Base-by-base conservation (phyloP, 345 rosid genomes). In the Sisymbrium irio region DNA sequence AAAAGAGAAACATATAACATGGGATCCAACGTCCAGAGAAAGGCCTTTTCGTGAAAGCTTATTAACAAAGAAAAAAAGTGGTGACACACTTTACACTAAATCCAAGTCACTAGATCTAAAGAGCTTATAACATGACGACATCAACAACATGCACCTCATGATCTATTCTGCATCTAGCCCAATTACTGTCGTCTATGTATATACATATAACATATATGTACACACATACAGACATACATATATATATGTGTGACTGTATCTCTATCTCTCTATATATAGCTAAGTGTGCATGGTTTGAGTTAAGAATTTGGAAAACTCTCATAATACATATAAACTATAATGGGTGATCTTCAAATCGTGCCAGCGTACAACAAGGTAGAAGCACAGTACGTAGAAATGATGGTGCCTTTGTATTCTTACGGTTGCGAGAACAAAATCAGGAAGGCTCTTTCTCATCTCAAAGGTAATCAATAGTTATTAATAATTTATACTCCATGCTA, bases 371-470 rank as follows among this genome's bases (percentile, higher is more conserved):
- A 83, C 76, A 84, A 81, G 67, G 97, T 93, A 82, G 96, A 93
- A 87, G 85, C 98, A 65, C 96, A 93, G 27, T 86, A 81, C 22
- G 98, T 89, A 79, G 96, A 89, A 81, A 87, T 93, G 96, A 87
- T 85, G 93, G 97, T 90, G 63, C 97, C 98, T 67, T 83, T 91
- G 57, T 91, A 93, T 72, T 88, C 97, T 62, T 79, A 87, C 56
- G 98, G 98, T 0, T 91, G 98, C 36, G 88, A 87, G 78, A 84
- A 75, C 85, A 91, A 93, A 82, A 72, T 91, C 36, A 89, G 85
- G 84, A 91, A 85, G 68, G 62, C 91, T 9, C 77, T 91, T 25
- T 83, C 94, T 74, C 86, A 84, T 79, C 86, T 88, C 85, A 93
- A 86, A 85, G 97, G 98, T 93, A 85, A 65, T 42, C 33, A 36